Percentiles rank a stretch among this genome's conserved stretches.
phyloP scores from a whole-genome alignment of 2,329 filamentous ascomycete genomes.

The Colletotrichum gigasporum region DNA sequence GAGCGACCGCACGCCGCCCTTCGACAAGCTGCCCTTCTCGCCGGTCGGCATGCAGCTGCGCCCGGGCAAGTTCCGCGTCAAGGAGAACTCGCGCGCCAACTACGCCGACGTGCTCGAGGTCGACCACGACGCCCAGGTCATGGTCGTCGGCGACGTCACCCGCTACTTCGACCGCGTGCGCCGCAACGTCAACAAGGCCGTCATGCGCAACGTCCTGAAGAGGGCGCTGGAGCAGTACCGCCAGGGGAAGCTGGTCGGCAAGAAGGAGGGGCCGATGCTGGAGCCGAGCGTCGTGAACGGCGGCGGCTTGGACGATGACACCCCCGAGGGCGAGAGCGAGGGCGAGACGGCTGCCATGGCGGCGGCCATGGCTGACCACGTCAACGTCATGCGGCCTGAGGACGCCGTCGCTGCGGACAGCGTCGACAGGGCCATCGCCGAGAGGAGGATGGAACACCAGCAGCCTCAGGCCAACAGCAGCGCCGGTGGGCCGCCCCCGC shows the following conservation, averaged over 20 bases:
- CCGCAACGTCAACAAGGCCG: constrained; percentile 28
- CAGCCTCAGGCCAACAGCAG: constrained; percentile 5
- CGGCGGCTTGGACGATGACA: constrained; percentile 18
- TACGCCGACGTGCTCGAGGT: constrained; percentile 30
- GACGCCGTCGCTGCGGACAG: not conserved
- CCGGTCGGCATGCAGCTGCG: constrained; percentile 28
- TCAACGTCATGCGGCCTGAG: constrained; percentile 5
- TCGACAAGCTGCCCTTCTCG: constrained; percentile 26
- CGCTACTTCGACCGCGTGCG: constrained; percentile 28
- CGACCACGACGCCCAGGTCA: constrained; percentile 31
- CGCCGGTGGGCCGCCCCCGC: constrained; percentile 18
- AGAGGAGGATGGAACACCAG: constrained; percentile 16
- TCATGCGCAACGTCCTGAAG: constrained; percentile 30
- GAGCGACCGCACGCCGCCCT: constrained; percentile 27
- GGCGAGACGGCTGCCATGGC: not conserved
- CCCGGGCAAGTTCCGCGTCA: constrained; percentile 30
- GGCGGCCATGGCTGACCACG: not conserved
- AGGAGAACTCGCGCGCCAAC: constrained; percentile 28
- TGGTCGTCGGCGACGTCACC: constrained; percentile 29
- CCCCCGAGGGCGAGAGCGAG: constrained; percentile 23
- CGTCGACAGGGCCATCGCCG: not conserved
- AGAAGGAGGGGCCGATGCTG: constrained; percentile 21
- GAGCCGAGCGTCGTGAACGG: constrained; percentile 25
- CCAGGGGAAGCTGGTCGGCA: constrained; percentile 23
- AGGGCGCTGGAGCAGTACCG: constrained; percentile 30